phyloP scores from a whole-genome alignment of 1,284 basidiomycete genomes.

The Takashimella tepidaria region DNA sequence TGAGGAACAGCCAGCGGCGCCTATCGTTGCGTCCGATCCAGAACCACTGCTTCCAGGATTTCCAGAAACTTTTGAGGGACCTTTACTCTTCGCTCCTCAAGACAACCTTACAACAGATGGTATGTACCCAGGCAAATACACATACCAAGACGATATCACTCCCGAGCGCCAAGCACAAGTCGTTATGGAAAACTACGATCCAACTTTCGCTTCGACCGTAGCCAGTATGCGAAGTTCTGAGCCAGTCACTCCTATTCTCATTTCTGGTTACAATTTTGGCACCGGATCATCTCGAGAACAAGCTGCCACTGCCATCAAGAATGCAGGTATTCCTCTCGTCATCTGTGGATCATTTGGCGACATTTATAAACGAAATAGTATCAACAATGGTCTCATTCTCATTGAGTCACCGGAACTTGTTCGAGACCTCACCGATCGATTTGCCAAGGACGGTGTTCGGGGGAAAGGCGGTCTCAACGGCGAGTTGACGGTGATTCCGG shows the following conservation, averaged over 20 bases:
- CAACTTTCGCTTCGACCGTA: slow-evolving; percentile 71
- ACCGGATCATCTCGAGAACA: slow-evolving; percentile 99
- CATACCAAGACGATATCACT: slow-evolving; percentile 98
- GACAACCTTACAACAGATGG: slow-evolving; percentile 98
- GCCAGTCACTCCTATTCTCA: slow-evolving; percentile 58
- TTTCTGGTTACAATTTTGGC: slow-evolving; percentile 97
- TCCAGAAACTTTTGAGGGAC: slow-evolving; percentile 75
- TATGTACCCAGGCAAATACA: slow-evolving; percentile 99
- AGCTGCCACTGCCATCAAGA: slow-evolving; percentile 93
- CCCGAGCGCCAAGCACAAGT: slow-evolving; percentile 89
- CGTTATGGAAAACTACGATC: slow-evolving; percentile 97
- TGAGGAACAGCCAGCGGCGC: slow-evolving; percentile 22
- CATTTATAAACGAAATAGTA: slow-evolving; percentile 98
- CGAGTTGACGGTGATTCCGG: slow-evolving; percentile 70
- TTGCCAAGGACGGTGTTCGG: slow-evolving; percentile 66
- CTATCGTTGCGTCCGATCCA: slow-evolving; percentile 50
- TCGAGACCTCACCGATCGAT: slow-evolving; percentile 69
- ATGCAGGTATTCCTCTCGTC: slow-evolving; percentile 87
- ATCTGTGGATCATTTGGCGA: slow-evolving; percentile 97
- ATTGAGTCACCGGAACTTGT: slow-evolving; percentile 88
- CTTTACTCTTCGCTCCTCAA: slow-evolving; percentile 85
- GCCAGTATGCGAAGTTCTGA: slow-evolving; percentile 46
- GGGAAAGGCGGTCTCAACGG: slow-evolving; percentile 71
- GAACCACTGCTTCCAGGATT: slow-evolving; percentile 74
- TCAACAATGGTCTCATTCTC: slow-evolving; percentile 97